Evolutionary conservation across 176 grass and related monocot genomes (phyloP).

Genomic region (Tillandsia fasciculata): DNA sequence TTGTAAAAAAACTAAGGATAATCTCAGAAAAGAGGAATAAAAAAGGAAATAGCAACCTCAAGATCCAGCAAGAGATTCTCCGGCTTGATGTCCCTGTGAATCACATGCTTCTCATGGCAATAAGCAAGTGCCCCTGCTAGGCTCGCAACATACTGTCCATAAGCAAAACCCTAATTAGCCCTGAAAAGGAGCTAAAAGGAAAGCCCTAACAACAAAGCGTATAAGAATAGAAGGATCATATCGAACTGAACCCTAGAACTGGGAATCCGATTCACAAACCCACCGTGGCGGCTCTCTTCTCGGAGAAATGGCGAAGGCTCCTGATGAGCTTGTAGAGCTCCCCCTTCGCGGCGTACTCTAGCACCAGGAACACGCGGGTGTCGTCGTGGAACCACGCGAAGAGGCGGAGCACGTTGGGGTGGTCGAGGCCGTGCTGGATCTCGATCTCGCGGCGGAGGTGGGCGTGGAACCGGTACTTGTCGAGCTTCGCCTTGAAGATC

Average conservation of each 20-base stretch:
- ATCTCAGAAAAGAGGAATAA: not conserved
- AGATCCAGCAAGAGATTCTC: constrained; percentile 90
- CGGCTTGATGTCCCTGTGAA: constrained; percentile 94
- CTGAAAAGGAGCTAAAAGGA: not conserved
- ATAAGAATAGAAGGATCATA: not conserved
- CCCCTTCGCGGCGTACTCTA: constrained; percentile 63
- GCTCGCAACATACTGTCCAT: constrained; percentile 57
- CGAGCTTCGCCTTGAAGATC: constrained; percentile 70
- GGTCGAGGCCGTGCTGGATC: constrained; percentile 69
- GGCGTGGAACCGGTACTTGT: constrained; percentile 68
- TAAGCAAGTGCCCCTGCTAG: constrained; percentile 67
- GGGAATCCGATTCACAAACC: not conserved
- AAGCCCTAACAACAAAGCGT: not conserved
- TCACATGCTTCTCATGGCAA: constrained; percentile 93
- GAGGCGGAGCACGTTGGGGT: constrained; percentile 92
- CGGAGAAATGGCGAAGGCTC: constrained; percentile 43
- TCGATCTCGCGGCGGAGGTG: constrained; percentile 72
- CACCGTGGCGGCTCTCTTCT: constrained; percentile 62
- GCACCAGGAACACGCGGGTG: constrained; percentile 59
- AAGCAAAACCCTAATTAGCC: constrained; percentile 1
- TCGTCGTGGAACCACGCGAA: constrained; percentile 87
- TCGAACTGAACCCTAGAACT: constrained; percentile 1
- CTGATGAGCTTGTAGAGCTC: constrained; percentile 78
- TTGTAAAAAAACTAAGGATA: not conserved
- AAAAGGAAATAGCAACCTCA: constrained; percentile 35